Conservation (phyloP, 345 rosid genomes). For the Nephelium lappaceum region DNA sequence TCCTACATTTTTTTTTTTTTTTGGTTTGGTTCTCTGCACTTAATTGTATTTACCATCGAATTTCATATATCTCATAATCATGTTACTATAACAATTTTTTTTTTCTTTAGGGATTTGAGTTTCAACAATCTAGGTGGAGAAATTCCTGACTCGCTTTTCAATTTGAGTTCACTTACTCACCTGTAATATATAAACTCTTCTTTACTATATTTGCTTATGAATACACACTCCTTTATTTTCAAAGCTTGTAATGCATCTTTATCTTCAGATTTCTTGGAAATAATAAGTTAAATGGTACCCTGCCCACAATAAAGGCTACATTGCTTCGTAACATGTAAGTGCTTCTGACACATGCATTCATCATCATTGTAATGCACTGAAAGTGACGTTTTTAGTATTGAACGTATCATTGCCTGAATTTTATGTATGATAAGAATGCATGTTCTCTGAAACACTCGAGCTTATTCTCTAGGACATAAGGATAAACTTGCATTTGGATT, state of each 20-base stretch:
- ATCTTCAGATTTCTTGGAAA: conserved; percentile 64
- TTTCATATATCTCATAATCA: not conserved
- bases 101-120: conserved; percentile 56
- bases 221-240: not conserved
- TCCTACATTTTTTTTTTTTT: not conserved
- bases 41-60: not conserved
- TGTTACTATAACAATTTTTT: not conserved
- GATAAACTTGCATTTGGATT: too few species aligned
- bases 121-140: conserved; percentile 50
- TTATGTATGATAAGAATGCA: too few species aligned
- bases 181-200: conserved; percentile 47
- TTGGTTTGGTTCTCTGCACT: not conserved
- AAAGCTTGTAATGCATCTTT: conserved; percentile 21
- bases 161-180: conserved; percentile 37
- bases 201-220: not conserved
- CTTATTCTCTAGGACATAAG: too few species aligned
- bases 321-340: conserved; percentile 61
- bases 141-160: conserved; percentile 49
- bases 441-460: too few species aligned
- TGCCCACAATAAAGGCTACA: conserved; percentile 52
- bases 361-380: not conserved
- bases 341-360: not conserved
- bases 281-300: conserved; percentile 53
- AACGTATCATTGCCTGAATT: too few species aligned
- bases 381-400: not conserved